phyloP scores from a whole-genome alignment of 371 early-diverging fungal genomes.

The Spiromyces aspiralis region DNA sequence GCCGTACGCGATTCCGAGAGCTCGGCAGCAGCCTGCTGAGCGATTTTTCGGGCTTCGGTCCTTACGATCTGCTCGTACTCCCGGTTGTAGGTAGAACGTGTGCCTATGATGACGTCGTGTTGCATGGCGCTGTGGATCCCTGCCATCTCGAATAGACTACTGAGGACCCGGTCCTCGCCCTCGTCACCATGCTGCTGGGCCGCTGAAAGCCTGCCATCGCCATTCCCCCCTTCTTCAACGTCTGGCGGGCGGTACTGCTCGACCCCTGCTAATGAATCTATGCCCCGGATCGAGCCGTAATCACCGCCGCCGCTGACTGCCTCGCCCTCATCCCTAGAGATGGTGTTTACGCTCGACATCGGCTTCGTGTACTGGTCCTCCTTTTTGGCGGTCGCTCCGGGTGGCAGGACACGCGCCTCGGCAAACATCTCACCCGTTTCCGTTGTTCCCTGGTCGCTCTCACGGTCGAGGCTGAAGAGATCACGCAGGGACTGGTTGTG shows the following conservation, averaged over 20 bases:
- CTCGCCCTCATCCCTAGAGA: slow-evolving; percentile 4
- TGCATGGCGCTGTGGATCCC: slow-evolving; percentile 72
- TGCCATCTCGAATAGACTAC: slow-evolving; percentile 56
- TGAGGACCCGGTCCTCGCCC: slow-evolving; percentile 44
- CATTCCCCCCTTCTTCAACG: slow-evolving; percentile 14
- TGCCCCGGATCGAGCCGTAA: neutral
- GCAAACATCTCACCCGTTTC: slow-evolving; percentile 55
- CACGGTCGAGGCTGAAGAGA: slow-evolving; percentile 60
- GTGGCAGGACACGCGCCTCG: slow-evolving; percentile 34
- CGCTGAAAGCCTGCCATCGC: slow-evolving; percentile 9
- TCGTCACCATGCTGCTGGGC: neutral
- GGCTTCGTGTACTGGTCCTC: neutral
- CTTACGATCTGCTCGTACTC: slow-evolving; percentile 52
- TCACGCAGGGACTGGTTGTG: slow-evolving; percentile 66
- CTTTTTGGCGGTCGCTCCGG: neutral
- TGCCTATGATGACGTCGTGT: slow-evolving; percentile 67
- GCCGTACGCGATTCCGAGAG: slow-evolving; percentile 20
- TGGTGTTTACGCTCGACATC: slow-evolving; percentile 5
- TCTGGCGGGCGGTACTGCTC: slow-evolving; percentile 1
- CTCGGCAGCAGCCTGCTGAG: slow-evolving; percentile 31
- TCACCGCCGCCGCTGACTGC: neutral
- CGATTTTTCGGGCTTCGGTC: slow-evolving; percentile 49
- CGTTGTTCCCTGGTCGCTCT: slow-evolving; percentile 27
- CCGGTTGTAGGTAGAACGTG: slow-evolving; percentile 38
- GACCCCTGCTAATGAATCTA: neutral